Base-by-base conservation (phyloP, 306 rosid genomes). In the Trifolium pratense region DNA sequence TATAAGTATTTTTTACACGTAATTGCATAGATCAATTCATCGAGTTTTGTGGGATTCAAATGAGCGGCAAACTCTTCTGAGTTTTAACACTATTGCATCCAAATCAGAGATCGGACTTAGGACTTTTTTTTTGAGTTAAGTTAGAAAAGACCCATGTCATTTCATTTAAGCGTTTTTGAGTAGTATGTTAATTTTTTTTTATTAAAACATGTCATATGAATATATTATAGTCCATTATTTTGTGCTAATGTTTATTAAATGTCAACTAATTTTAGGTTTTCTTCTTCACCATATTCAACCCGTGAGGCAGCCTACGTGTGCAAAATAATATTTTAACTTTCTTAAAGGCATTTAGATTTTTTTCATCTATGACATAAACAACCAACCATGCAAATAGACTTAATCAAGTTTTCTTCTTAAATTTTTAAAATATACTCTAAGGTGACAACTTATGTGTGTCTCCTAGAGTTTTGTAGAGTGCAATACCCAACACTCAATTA, bases 161-260 rank as follows among this genome's bases (percentile, higher is more conserved):
- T 21, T 21, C 25, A 21, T 21, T 1, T 21, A 21, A 21, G 25
- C 25, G 25, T 2, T 21, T 21, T 21, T 21, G 25, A 21, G 2
- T 21, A 21, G 2, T 21, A 21, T 21, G 1, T 21, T 21, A 21
- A 1, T 21, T 1, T 21, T 32, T 18, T 52, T 8, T 18, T 1
- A 5, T 23, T 9, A 57, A 57, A 57, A 57, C 6, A 25, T 57
- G 12, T 14, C n/a, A 29, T 5, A 40, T 48, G n/a, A 61, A 53
- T 60, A 69, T 75, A 69, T 64, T 64, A 39, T 63, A 75, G 74
- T 71, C 74, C 29, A 76, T 79, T 72, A 72, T 49, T 66, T 76
- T 9, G 40, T 76, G 81, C 75, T 73, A 75, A 75, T 49, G 16
- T 79, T 45, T 74, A 53, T 64, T n/a, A 63, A 78, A 65, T 73